phyloP scores from a whole-genome alignment of 2,329 filamentous ascomycete species.

The Hymenoscyphus albidus region DNA sequence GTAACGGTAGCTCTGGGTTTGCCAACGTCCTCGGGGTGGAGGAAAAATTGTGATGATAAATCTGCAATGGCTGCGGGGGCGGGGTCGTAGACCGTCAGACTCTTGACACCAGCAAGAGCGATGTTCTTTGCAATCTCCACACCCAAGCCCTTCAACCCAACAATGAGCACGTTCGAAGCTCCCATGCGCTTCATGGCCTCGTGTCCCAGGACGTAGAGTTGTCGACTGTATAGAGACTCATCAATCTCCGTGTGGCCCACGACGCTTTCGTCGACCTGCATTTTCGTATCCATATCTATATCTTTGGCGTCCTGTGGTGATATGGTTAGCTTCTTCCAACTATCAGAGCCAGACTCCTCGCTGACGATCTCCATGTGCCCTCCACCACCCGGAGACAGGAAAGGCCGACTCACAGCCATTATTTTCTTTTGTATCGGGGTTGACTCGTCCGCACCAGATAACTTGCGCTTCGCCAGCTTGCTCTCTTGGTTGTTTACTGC shows the following conservation, averaged over 20 bases:
- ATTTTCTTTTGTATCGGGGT: constrained; percentile 54
- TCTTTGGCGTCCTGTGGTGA: constrained; percentile 45
- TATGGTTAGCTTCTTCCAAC: background rate
- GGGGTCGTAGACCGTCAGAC: constrained; percentile 88
- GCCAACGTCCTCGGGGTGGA: constrained; percentile 81
- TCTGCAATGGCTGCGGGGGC: constrained; percentile 79
- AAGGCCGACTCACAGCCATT: constrained; percentile 53
- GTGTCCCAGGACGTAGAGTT: constrained; percentile 68
- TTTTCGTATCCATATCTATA: constrained; percentile 59
- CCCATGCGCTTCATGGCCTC: constrained; percentile 99
- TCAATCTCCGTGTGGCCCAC: constrained; percentile 60
- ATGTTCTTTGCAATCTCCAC: constrained; percentile 99
- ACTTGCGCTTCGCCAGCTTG: constrained; percentile 66
- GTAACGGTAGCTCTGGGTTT: constrained; percentile 86
- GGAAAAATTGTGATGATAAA: constrained; percentile 96
- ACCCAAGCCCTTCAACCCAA: constrained; percentile 88
- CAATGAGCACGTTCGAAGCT: constrained; percentile 87
- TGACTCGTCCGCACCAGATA: constrained; percentile 54
- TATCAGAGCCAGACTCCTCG: background rate
- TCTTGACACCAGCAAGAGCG: constrained; percentile 96
- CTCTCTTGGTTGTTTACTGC: constrained; percentile 26
- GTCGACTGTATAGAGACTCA: constrained; percentile 69
- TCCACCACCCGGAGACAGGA: constrained; percentile 9
- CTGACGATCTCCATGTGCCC: background rate
- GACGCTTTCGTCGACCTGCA: constrained; percentile 62